phyloP scores from a whole-genome alignment of 2,329 filamentous ascomycete genomes.

The Trichoderma lentiforme region DNA sequence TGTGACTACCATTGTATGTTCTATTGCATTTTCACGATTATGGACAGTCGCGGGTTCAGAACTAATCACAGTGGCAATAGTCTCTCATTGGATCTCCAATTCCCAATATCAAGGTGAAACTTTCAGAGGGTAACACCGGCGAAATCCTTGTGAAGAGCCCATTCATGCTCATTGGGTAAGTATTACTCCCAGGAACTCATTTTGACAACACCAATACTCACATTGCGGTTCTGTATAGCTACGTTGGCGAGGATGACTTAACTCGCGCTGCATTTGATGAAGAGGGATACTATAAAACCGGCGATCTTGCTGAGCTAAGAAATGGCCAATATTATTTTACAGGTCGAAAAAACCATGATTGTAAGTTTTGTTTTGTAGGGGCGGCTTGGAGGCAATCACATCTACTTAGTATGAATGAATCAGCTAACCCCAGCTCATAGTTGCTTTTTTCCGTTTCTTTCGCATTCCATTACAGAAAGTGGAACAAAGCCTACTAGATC shows the following conservation, averaged over 20 bases:
- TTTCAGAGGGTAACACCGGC: neutral
- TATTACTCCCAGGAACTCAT: neutral
- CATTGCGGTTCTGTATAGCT: neutral
- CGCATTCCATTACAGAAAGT: neutral
- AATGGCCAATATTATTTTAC: neutral
- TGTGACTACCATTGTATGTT: neutral
- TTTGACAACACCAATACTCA: neutral
- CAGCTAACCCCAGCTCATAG: neutral
- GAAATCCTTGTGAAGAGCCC: neutral
- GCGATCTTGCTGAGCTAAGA: neutral
- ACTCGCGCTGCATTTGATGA: neutral
- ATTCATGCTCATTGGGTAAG: neutral
- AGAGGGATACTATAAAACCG: neutral
- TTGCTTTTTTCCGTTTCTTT: neutral
- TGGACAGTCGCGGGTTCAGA: neutral
- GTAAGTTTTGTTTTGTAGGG: neutral
- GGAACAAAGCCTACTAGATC: neutral
- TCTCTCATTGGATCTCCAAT: neutral
- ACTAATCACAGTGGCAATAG: neutral
- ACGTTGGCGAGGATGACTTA: neutral
- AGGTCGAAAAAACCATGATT: neutral
- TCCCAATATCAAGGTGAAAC: neutral
- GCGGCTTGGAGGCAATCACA: neutral
- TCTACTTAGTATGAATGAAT: neutral
- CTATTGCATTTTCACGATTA: neutral